Evolutionary conservation across 305 asterid species (phyloP).

Genomic region (Plantago coronopus): DNA sequence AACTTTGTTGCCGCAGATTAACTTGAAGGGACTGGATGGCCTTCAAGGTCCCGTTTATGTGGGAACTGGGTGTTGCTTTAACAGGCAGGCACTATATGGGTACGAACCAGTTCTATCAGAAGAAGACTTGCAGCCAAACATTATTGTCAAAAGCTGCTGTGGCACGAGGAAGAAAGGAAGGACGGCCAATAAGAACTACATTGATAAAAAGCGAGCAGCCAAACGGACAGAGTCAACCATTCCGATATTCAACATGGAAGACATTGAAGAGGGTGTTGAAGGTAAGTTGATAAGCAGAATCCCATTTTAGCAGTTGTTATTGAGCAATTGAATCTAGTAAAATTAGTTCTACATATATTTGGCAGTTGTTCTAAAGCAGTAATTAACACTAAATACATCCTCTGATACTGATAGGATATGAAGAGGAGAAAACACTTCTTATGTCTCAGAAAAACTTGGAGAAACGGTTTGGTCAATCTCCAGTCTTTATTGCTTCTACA

Average conservation of each 20-base stretch:
- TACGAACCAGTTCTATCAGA: constrained; percentile 37
- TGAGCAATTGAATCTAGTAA: too few relatives aligned
- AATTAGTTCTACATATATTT: not conserved
- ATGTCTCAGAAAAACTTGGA: constrained; percentile 37
- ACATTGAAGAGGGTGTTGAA: constrained; percentile 38
- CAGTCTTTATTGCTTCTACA: constrained; percentile 36
- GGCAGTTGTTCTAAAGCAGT: not conserved
- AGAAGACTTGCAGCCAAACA: constrained; percentile 37
- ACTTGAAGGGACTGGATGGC: constrained; percentile 53
- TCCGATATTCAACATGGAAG: constrained; percentile 35
- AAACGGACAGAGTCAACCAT: constrained; percentile 34
- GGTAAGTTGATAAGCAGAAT: constrained; percentile 19
- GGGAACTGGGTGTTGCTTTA: constrained; percentile 53
- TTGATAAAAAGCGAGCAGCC: constrained; percentile 29
- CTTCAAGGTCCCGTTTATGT: constrained; percentile 53
- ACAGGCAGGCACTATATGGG: constrained; percentile 47
- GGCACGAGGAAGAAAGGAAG: constrained; percentile 33
- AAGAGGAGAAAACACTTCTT: constrained; percentile 35
- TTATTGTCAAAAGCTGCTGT: constrained; percentile 36
- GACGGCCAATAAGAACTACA: constrained; percentile 29
- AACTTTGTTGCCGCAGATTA: constrained; percentile 28
- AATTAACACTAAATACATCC: not conserved
- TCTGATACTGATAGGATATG: constrained; percentile 26
- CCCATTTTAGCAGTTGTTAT: too few relatives aligned
- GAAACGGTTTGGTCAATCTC: constrained; percentile 39